Evolutionary conservation across 129 eudicot genomes (phyloP).

Genomic region (Lactuca sativa): DNA sequence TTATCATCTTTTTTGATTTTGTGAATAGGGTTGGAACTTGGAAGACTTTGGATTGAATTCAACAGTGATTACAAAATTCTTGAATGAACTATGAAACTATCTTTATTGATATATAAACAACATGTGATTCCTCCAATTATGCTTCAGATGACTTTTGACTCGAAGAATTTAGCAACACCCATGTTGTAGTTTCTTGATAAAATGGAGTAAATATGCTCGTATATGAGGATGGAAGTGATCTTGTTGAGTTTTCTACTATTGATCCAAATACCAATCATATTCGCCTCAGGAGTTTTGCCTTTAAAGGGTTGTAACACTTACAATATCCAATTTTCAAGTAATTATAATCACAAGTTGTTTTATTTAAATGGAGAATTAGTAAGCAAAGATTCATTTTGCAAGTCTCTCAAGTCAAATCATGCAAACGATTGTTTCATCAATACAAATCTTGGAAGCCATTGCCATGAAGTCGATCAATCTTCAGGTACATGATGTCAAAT

Average conservation of each 20-base stretch:
- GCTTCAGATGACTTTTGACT: background rate
- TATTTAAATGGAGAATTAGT: slow-evolving; percentile 60
- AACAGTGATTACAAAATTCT: slow-evolving; percentile 4
- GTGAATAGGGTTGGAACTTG: slow-evolving; percentile 35
- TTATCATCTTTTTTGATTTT: slow-evolving; percentile 15
- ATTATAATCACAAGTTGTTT: slow-evolving; percentile 42
- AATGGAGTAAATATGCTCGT: slow-evolving; percentile 31
- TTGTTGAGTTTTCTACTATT: slow-evolving; percentile 40
- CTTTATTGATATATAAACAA: background rate
- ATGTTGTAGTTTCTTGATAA: slow-evolving; percentile 1
- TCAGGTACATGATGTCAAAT: slow-evolving; percentile 41
- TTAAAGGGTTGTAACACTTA: slow-evolving; percentile 49
- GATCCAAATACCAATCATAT: slow-evolving; percentile 42
- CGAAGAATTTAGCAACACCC: slow-evolving; percentile 10
- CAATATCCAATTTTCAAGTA: slow-evolving; percentile 38
- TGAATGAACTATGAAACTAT: slow-evolving; percentile 17
- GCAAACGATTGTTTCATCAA: slow-evolving; percentile 37
- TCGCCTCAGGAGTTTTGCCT: slow-evolving; percentile 37
- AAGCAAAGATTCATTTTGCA: slow-evolving; percentile 55
- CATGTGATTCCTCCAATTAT: background rate
- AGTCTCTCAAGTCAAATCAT: slow-evolving; percentile 40
- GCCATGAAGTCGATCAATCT: slow-evolving; percentile 39
- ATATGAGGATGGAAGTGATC: slow-evolving; percentile 37
- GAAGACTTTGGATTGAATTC: slow-evolving; percentile 31
- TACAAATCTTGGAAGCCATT: slow-evolving; percentile 25